phyloP scores from a whole-genome alignment of 2,329 filamentous ascomycete genomes.

The Calonectria naviculata region DNA sequence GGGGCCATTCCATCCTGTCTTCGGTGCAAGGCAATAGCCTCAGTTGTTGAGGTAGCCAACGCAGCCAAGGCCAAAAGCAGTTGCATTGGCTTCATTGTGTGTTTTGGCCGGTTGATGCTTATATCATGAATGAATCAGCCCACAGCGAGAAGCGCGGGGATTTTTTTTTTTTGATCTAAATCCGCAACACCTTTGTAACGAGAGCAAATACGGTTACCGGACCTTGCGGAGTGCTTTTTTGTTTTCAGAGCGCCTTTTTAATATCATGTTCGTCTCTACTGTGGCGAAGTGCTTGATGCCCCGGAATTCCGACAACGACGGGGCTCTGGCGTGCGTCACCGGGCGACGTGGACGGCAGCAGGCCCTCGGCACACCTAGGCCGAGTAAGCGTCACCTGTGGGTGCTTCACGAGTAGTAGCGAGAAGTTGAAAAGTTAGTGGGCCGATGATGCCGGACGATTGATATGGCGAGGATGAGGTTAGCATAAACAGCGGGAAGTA shows the following conservation, averaged over 20 bases:
- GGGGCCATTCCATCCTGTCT: slow-evolving; percentile 45
- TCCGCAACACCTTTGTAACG: background rate
- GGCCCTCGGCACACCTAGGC: slow-evolving; percentile 18
- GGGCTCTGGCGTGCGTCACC: slow-evolving; percentile 29
- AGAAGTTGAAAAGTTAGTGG: background rate
- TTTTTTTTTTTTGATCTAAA: background rate
- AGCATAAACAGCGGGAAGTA: too few relatives aligned
- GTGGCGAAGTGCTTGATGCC: slow-evolving; percentile 11
- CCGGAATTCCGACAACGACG: slow-evolving; percentile 5
- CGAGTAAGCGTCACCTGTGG: slow-evolving; percentile 13
- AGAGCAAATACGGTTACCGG: background rate
- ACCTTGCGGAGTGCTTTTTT: background rate
- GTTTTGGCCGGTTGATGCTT: background rate
- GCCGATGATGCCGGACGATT: slow-evolving; percentile 9
- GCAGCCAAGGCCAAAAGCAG: slow-evolving; percentile 36
- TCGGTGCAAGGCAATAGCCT: slow-evolving; percentile 42
- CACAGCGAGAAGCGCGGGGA: background rate
- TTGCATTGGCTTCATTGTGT: slow-evolving; percentile 50
- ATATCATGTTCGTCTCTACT: background rate
- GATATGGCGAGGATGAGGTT: background rate
- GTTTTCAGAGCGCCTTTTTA: background rate
- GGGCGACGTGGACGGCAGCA: slow-evolving; percentile 34
- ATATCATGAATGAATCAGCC: background rate
- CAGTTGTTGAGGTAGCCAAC: slow-evolving; percentile 40
- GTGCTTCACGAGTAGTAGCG: slow-evolving; percentile 7